Evolutionary conservation across 768 basidiomycete species (phyloP).

Genomic region (Cystofilobasidium macerans): DNA sequence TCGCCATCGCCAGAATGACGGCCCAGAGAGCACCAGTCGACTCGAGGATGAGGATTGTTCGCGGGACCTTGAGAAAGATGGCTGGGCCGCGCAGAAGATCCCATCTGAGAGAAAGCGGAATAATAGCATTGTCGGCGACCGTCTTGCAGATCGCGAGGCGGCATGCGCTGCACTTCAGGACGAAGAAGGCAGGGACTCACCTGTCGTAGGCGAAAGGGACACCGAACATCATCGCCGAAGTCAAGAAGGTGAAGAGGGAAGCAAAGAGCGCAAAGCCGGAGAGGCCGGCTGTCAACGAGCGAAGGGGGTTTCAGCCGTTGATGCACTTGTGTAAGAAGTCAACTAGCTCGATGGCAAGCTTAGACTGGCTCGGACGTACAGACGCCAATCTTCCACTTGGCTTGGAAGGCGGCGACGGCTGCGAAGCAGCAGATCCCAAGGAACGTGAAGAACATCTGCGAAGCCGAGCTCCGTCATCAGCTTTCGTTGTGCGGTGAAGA

Average conservation of each 20-base stretch:
- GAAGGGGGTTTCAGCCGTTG: no score
- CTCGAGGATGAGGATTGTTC: conserved; percentile 72
- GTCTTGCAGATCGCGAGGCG: not conserved
- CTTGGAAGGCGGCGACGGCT: conserved; percentile 76
- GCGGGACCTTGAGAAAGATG: conserved; percentile 66
- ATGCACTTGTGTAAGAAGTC: no score
- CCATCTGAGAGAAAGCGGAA: conserved; percentile 59
- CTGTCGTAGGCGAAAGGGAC: conserved; percentile 44
- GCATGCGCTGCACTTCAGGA: no score
- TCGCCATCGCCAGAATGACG: conserved; percentile 64
- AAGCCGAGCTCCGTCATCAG: not conserved
- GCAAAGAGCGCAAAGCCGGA: conserved; percentile 76
- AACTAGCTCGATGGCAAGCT: not conserved
- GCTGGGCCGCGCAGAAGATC: conserved; percentile 67
- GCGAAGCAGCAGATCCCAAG: conserved; percentile 85
- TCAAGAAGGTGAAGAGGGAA: conserved; percentile 57
- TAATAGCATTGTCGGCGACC: not conserved
- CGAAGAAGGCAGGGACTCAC: conserved; percentile 27
- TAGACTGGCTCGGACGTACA: no score
- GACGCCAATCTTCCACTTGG: conserved; percentile 69
- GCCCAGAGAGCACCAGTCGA: conserved; percentile 55
- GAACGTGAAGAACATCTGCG: conserved; percentile 79
- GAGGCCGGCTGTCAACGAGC: conserved; percentile 55
- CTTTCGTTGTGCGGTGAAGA: not conserved
- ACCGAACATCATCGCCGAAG: conserved; percentile 60